Evolutionary conservation across 2,329 filamentous ascomycete genomes (phyloP).

Genomic region (Diplodia corticola): DNA sequence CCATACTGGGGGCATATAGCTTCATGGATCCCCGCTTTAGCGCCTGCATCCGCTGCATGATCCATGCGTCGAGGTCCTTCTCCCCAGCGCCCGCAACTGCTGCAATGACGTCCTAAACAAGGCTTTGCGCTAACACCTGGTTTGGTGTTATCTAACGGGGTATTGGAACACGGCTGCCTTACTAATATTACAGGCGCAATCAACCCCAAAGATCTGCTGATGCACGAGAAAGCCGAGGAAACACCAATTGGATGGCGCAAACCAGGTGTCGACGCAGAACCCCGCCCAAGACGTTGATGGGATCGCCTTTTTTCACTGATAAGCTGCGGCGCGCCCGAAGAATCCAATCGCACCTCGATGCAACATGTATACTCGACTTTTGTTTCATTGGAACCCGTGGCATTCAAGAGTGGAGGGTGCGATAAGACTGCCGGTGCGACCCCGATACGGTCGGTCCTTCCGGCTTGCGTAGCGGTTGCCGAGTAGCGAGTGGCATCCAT

Average conservation of each 20-base stretch:
- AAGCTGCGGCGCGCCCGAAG: conserved; percentile 12
- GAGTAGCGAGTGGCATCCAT: neutral
- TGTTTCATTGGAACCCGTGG: neutral
- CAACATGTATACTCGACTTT: neutral
- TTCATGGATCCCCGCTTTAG: conserved; percentile 17
- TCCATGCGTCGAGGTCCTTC: conserved; percentile 1
- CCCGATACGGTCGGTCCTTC: neutral
- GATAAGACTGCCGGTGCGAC: neutral
- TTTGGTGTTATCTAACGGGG: no score
- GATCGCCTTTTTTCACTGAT: neutral
- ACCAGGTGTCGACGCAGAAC: no score
- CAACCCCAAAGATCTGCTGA: no score
- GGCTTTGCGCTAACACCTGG: no score
- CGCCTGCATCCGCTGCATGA: neutral
- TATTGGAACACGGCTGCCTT: no score
- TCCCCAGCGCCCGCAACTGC: neutral
- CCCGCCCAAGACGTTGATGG: neutral
- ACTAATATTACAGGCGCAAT: no score
- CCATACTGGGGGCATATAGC: conserved; percentile 13
- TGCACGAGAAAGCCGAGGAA: no score
- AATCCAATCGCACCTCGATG: neutral
- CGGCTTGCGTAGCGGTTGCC: conserved; percentile 4
- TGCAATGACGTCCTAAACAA: neutral
- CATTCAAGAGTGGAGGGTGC: neutral
- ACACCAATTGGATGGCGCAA: no score